Base-by-base conservation (phyloP, 768 basidiomycete species). In the Psilocybe cyanescens region DNA sequence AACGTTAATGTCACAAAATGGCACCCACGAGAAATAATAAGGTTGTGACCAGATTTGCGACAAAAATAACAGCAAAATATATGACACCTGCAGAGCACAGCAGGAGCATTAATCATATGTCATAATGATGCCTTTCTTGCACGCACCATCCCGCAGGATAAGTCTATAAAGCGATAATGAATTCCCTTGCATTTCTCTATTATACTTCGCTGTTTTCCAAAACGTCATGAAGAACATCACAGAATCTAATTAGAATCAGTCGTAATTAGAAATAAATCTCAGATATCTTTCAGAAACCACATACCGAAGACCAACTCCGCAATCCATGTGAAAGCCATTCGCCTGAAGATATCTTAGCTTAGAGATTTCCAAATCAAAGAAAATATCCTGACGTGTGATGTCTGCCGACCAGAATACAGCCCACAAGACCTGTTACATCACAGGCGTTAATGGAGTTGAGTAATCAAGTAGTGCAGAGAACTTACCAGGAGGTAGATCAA, bases 291-390 rank as follows among this genome's bases (percentile, higher is more conserved):
- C 9, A 17, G 8, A 48, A 28, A 24, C 8, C 7, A n/a, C 65
- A 11, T 31, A 75, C 75, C 76, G 44, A 78, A 78, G 14, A 68
- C 61, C 2, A 77, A 66, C 50, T 78, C 77, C n/a, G 74, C 73
- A 14, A 77, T 71, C 76, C 76, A 78, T 5, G 74, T 76, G 41
- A 71, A 74, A 3, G 67, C 71, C 59, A 78, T 72, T 8, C 77
- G 72, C 1, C 76, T 77, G 59, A 14, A n/a, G n/a, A 8, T 11
- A 30, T 41, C 3, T 24, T n/a, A 57, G 47, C 2, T 19, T 44
- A 48, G 14, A 24, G 2, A 24, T 24, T 24, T 24, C 24, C 24
- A 24, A 3, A 9, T 11, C 4, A 41, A 28, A 33, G 16, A 44
- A n/a, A 17, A 11, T 8, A 70, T 24, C 24, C 75, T 53, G 11